Evolutionary conservation across 78 protist genomes (phyloP), one percentile per base, ranked within the genome.

Genomic region (Dictyostelium firmibasis): DNA sequence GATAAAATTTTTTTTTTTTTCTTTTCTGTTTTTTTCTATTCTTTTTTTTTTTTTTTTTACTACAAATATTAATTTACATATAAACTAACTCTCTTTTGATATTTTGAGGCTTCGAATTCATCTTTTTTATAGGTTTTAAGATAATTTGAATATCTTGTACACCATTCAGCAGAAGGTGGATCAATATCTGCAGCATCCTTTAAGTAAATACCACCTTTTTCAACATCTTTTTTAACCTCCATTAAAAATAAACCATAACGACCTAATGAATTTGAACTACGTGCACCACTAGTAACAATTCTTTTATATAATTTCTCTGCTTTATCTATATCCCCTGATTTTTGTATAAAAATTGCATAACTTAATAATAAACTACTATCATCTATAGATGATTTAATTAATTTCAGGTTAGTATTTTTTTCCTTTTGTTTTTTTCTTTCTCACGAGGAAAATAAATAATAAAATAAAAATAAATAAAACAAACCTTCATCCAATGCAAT

Each of bases 221-320:
- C 82, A 1, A 25, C 35, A 64, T 88, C 93, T 53, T 88, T 60
- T 38, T 31, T 62, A 14, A 47, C 57, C 14, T 78, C 29, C 11
- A 79, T 25, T 79, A 88, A 53, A 35, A 88, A 88, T 16, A n/a
- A 14, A n/a, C 72, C 93, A 79, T 88, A 88, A 25, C 74, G 60
- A 33, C 93, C 93, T 35, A 60, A 41, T 31, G 85, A 75, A 9
- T 82, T 57, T 67, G 82, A 33, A 35, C 25, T 47, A 10, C 60
- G 41, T 4, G 86, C 81, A 8, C 93, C 93, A 43, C 78, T 50
- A 3, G 93, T 88, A 3, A 88, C 64, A 25, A 79, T 72, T 14
- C 70, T 31, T 44, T 64, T 88, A 44, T 36, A 79, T 35, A 88
- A 67, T 82, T 79, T 88, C 69, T 88, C 93, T 41, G 86, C 93